These are phyloP conservation scores for Mortierella sp. DNA, from an alignment of 371 early-diverging fungal genomes.

Conservation along the genomic window DNA sequence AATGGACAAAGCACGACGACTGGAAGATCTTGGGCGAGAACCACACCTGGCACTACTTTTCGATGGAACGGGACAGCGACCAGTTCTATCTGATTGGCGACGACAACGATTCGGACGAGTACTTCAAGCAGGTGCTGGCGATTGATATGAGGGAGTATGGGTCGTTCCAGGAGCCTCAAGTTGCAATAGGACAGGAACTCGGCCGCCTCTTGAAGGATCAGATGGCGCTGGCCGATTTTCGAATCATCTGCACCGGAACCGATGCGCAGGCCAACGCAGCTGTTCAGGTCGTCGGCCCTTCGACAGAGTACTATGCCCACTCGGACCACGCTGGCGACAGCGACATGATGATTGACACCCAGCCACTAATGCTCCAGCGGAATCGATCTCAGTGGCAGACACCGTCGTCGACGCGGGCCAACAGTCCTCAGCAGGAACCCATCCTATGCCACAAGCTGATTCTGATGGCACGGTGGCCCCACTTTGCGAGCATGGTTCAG, in stretches of 20 bases:
- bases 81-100: slow-evolving; percentile 73
- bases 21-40: slow-evolving; percentile 64
- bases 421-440: slow-evolving; percentile 46
- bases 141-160: slow-evolving; percentile 75
- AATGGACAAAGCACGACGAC: slow-evolving; percentile 73
- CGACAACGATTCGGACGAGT: slow-evolving; percentile 71
- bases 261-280: slow-evolving; percentile 32
- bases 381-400: slow-evolving; percentile 32
- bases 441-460: slow-evolving; percentile 61
- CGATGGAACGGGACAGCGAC: slow-evolving; percentile 69
- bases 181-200: slow-evolving; percentile 69
- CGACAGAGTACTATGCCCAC: slow-evolving; percentile 33
- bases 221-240: slow-evolving; percentile 67
- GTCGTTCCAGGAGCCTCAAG: slow-evolving; percentile 66
- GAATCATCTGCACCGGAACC: slow-evolving; percentile 63
- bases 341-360: slow-evolving; percentile 52
- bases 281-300: slow-evolving; percentile 1
- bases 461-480: slow-evolving; percentile 75
- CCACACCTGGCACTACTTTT: slow-evolving; percentile 76
- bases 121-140: slow-evolving; percentile 66
- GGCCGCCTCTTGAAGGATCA: slow-evolving; percentile 61
- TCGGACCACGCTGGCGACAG: slow-evolving; percentile 42
- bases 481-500: slow-evolving; percentile 67
- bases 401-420: slow-evolving; percentile 40
- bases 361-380: slow-evolving; percentile 31